Evolutionary conservation across 768 basidiomycete species (phyloP).

Genomic region (Asterophora lycoperdoides): DNA sequence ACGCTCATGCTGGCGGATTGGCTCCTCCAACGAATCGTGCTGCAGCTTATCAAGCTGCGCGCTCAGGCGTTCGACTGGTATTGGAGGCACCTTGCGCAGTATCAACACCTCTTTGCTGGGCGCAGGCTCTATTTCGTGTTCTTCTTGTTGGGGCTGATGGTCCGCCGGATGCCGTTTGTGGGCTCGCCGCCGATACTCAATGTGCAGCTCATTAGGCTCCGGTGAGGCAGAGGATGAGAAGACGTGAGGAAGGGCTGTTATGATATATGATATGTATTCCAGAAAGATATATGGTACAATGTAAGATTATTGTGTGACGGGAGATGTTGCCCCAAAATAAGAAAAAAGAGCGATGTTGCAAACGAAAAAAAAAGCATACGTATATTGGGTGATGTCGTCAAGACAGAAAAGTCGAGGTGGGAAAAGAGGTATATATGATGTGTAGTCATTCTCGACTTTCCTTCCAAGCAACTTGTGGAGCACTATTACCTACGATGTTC

Average conservation of each 20-base stretch:
- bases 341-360: too few species aligned
- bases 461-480: too few species aligned
- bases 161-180: constrained; percentile 20
- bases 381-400: background rate
- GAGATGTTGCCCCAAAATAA: background rate
- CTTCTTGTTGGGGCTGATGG: constrained; percentile 19
- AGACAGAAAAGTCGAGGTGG: background rate
- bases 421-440: background rate
- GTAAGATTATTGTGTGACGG: constrained; percentile 11
- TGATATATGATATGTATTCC: background rate
- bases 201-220: constrained; percentile 18
- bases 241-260: background rate
- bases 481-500: constrained; percentile 3
- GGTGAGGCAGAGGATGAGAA: constrained; percentile 6
- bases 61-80: constrained; percentile 16
- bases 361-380: too few species aligned
- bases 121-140: constrained; percentile 19
- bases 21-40: constrained; percentile 15
- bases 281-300: constrained; percentile 12
- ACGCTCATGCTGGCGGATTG: constrained; percentile 15
- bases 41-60: constrained; percentile 8
- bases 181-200: constrained; percentile 23
- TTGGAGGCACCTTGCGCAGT: constrained; percentile 13
- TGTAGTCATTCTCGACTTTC: too few species aligned
- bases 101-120: constrained; percentile 14